A percentile compares a stretch with the other conserved stretches of the same genome.
phyloP scores from a whole-genome alignment of 225 moss, liverwort and hornwort species.

The Climacium dendroides region DNA sequence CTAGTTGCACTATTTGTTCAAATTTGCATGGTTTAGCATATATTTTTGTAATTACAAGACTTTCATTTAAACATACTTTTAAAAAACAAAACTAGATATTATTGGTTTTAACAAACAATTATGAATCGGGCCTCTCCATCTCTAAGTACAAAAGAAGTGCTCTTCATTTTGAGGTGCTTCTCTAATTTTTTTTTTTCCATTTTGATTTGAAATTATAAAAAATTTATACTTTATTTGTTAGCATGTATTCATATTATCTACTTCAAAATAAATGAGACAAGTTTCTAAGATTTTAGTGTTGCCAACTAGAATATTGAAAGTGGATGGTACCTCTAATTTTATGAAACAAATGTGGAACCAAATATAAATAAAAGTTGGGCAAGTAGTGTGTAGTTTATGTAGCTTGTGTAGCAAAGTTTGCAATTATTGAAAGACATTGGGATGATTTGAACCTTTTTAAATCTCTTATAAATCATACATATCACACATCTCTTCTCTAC shows the following conservation, averaged over 20 bases:
- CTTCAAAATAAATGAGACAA: too few species aligned
- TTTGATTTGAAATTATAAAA: neutral
- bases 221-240: neutral
- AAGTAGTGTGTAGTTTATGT: neutral
- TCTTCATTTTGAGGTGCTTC: neutral
- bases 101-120: neutral
- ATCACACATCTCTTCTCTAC: neutral
- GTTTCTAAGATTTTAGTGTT: too few species aligned
- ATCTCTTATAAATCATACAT: neutral
- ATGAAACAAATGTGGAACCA: neutral
- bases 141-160: neutral
- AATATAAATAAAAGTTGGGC: neutral
- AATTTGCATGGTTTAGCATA: rapidly evolving
- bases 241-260: neutral
- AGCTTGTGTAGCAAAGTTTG: rapidly evolving
- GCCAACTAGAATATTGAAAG: neutral
- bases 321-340: neutral
- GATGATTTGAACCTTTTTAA: neutral
- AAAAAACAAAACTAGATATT: too few species aligned
- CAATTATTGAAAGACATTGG: neutral
- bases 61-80: neutral
- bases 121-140: neutral
- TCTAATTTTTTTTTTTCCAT: neutral
- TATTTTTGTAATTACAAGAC: neutral
- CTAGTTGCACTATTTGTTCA: neutral